phyloP scores from a whole-genome alignment of 2,329 filamentous ascomycete species.

The Colletotrichum sp. region DNA sequence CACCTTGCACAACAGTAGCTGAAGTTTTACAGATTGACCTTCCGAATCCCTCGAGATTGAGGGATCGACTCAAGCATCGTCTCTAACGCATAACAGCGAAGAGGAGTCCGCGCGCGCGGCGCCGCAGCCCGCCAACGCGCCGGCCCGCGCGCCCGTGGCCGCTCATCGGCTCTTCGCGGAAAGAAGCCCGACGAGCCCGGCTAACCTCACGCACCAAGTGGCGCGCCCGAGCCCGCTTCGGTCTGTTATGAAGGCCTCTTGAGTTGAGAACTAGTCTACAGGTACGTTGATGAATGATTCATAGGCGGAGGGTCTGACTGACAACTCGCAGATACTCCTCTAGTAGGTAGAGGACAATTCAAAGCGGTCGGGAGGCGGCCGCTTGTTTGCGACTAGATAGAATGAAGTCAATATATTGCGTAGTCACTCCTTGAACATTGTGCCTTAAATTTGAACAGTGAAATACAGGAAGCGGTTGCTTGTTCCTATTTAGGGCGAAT shows the following conservation, averaged over 20 bases:
- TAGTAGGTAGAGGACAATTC: constrained; percentile 16
- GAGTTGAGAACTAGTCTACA: constrained; percentile 39
- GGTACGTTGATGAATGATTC: not conserved
- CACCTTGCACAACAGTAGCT: not conserved
- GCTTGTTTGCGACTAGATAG: constrained; percentile 20
- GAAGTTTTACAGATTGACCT: constrained; percentile 74
- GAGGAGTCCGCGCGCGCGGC: constrained; percentile 25
- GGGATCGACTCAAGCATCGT: constrained; percentile 74
- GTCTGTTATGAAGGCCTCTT: constrained; percentile 69
- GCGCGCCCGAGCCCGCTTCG: constrained; percentile 71
- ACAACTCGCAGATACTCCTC: not conserved
- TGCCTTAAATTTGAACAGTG: not conserved
- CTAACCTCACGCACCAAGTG: constrained; percentile 51
- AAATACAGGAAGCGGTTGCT: too few species aligned
- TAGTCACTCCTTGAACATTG: constrained; percentile 1
- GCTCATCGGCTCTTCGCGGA: constrained; percentile 54
- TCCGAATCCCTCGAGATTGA: constrained; percentile 88
- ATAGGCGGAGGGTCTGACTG: not conserved
- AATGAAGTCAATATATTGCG: constrained; percentile 20
- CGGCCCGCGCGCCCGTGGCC: constrained; percentile 44
- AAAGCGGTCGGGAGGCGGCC: constrained; percentile 18
- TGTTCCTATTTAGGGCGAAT: too few species aligned
- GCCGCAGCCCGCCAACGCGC: constrained; percentile 38
- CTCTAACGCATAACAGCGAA: constrained; percentile 35
- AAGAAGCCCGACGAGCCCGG: constrained; percentile 48